Evolutionary conservation across 2,329 filamentous ascomycete species (phyloP).

Genomic region (Aureobasidium sp.): DNA sequence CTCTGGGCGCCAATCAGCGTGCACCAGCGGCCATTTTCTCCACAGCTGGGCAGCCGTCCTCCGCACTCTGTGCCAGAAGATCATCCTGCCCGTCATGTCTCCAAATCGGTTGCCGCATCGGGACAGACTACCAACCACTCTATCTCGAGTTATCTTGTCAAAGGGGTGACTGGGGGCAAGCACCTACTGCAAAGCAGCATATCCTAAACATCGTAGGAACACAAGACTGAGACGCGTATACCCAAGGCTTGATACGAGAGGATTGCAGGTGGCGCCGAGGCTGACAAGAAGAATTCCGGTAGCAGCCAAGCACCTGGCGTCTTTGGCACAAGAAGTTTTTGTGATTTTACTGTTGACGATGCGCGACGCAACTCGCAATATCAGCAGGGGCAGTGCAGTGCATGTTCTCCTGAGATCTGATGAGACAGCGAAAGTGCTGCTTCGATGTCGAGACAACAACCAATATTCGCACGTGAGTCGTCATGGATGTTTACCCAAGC

Average conservation of each 20-base stretch:
- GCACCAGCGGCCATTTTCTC: neutral
- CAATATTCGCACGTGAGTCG: neutral
- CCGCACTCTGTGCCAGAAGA: neutral
- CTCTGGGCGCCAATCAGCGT: neutral
- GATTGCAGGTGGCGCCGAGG: conserved; percentile 9
- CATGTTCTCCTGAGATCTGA: neutral
- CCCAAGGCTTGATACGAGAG: conserved; percentile 1
- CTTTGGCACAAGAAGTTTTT: neutral
- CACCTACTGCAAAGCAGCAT: neutral
- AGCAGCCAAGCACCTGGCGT: conserved; percentile 5
- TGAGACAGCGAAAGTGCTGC: neutral
- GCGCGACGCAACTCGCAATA: neutral
- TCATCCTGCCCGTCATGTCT: neutral
- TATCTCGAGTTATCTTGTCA: neutral
- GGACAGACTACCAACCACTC: neutral
- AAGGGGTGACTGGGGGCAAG: neutral
- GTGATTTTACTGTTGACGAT: conserved; percentile 2
- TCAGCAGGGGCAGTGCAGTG: neutral
- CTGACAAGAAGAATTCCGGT: conserved; percentile 1
- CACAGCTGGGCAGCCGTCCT: neutral
- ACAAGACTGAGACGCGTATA: neutral
- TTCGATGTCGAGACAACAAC: neutral
- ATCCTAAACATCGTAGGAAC: neutral
- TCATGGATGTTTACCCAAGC: neutral
- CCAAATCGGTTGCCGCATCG: neutral